phyloP scores from a whole-genome alignment of 2,329 filamentous ascomycete species.

The Bimuria novae-zelandiae region DNA sequence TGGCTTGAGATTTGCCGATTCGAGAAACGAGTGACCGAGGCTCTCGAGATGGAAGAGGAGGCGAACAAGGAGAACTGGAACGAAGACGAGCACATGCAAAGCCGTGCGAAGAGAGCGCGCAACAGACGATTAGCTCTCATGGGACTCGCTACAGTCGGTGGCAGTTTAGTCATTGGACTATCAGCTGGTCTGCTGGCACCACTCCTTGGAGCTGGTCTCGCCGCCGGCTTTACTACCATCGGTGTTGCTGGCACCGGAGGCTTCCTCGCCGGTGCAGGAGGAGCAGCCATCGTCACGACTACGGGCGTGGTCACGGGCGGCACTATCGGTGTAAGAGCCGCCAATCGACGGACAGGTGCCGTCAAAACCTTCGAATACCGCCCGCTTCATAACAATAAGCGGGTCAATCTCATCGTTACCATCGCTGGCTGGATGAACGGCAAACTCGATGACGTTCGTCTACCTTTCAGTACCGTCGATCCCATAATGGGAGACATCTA shows the following conservation, averaged over 20 bases:
- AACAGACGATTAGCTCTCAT: slow-evolving; percentile 90
- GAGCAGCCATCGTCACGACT: slow-evolving; percentile 92
- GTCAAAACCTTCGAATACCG: slow-evolving; percentile 97
- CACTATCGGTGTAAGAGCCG: slow-evolving; percentile 82
- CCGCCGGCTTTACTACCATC: slow-evolving; percentile 93
- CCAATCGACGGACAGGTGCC: slow-evolving; percentile 83
- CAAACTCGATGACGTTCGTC: slow-evolving; percentile 91
- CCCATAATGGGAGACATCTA: slow-evolving; percentile 98
- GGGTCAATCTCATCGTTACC: slow-evolving; percentile 93
- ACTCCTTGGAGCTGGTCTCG: slow-evolving; percentile 90
- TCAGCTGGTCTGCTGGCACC: slow-evolving; percentile 91
- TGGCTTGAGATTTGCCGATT: slow-evolving; percentile 96
- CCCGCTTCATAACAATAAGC: slow-evolving; percentile 96
- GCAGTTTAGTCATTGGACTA: slow-evolving; percentile 90
- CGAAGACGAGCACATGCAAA: slow-evolving; percentile 91
- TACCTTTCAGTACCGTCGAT: slow-evolving; percentile 95
- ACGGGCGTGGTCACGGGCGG: slow-evolving; percentile 84
- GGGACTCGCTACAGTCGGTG: slow-evolving; percentile 94
- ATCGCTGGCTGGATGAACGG: slow-evolving; percentile 98
- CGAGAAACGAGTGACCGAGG: slow-evolving; percentile 95
- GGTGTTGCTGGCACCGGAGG: slow-evolving; percentile 86
- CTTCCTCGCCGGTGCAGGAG: slow-evolving; percentile 89
- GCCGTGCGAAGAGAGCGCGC: slow-evolving; percentile 76
- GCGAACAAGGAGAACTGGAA: slow-evolving; percentile 97
- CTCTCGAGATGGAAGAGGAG: slow-evolving; percentile 95